Percentiles rank a stretch among this genome's conserved stretches.
Conservation (phyloP, 495 filamentous ascomycete species). For the Penicilliopsis zonata region DNA sequence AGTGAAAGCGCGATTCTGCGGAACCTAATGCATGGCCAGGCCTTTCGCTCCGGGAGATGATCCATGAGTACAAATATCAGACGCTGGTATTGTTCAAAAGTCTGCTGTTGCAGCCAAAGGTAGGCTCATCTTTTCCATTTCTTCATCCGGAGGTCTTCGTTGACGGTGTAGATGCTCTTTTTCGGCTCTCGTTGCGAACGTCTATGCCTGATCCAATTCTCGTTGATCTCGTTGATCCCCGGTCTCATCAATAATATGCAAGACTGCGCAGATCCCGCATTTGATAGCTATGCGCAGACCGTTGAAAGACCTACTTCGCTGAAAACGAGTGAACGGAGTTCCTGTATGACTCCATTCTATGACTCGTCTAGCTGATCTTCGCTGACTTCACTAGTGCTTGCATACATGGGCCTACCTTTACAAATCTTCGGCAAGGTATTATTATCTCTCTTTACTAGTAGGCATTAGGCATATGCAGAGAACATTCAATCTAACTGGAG, state of each 20-base stretch:
- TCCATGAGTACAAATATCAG: slow-evolving; percentile 88
- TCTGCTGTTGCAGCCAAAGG: slow-evolving; percentile 88
- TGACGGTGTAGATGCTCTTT: slow-evolving; percentile 76
- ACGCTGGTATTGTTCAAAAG: slow-evolving; percentile 91
- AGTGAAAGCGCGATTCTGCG: too few species aligned
- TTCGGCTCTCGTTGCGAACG: slow-evolving; percentile 91
- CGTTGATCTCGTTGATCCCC: slow-evolving; percentile 85
- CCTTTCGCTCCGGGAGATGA: slow-evolving; percentile 79
- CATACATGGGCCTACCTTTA: slow-evolving; percentile 88
- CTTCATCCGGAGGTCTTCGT: too few species aligned
- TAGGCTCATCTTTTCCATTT: too few species aligned
- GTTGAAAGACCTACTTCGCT: slow-evolving; percentile 72
- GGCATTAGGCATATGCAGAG: too few species aligned
- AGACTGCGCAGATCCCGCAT: slow-evolving; percentile 84
- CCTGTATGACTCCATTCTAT: slow-evolving; percentile 39
- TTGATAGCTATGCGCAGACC: slow-evolving; percentile 69
- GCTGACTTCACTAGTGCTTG: slow-evolving; percentile 46
- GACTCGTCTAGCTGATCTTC: too few species aligned
- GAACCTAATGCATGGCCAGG: too few species aligned
- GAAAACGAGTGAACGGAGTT: slow-evolving; percentile 82
- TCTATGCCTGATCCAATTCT: slow-evolving; percentile 97
- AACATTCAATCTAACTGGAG: too few species aligned
- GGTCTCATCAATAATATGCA: slow-evolving; percentile 74
- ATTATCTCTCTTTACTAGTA: too few species aligned
- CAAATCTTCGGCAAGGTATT: slow-evolving; percentile 89